These are phyloP conservation scores for Eremomyces bilateralis DNA, from an alignment of 495 filamentous ascomycete species.

Conservation along the genomic window DNA sequence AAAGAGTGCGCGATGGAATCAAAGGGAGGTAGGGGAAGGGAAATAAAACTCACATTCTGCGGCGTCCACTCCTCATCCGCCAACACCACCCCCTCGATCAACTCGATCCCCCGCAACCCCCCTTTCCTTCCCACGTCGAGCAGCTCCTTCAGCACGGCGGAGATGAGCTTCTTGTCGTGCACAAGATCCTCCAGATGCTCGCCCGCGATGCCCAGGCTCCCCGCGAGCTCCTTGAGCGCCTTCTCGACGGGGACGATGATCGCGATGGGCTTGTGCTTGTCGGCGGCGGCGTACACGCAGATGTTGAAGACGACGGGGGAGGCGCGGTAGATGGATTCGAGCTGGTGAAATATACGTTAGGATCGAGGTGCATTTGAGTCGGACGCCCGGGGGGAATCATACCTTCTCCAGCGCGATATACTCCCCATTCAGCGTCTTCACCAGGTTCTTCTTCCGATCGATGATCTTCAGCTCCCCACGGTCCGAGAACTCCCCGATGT, in stretches of 20 bases:
- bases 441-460: conserved; percentile 94
- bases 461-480: conserved; percentile 73
- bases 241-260: conserved; percentile 84
- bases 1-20: too few relatives aligned
- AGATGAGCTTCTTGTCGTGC: conserved; percentile 62
- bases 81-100: conserved; percentile 78
- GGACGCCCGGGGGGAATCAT: too few relatives aligned
- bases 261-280: conserved; percentile 70
- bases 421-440: conserved; percentile 90
- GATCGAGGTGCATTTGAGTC: background rate
- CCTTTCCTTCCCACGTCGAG: conserved; percentile 52
- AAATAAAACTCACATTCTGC: conserved; percentile 53
- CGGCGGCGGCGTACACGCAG: conserved; percentile 69
- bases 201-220: conserved; percentile 46
- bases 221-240: conserved; percentile 65
- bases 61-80: conserved; percentile 96
- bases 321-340: conserved; percentile 85
- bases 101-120: conserved; percentile 68
- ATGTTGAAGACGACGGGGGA: conserved; percentile 77
- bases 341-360: conserved; percentile 19
- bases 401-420: conserved; percentile 95
- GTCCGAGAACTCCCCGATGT: conserved; percentile 76
- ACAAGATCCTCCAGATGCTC: conserved; percentile 54
- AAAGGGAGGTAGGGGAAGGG: too few relatives aligned
- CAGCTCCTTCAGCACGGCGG: conserved; percentile 60